Base-by-base conservation (phyloP, 805 yeast genomes). In the Debaryomyces prosopidis region DNA sequence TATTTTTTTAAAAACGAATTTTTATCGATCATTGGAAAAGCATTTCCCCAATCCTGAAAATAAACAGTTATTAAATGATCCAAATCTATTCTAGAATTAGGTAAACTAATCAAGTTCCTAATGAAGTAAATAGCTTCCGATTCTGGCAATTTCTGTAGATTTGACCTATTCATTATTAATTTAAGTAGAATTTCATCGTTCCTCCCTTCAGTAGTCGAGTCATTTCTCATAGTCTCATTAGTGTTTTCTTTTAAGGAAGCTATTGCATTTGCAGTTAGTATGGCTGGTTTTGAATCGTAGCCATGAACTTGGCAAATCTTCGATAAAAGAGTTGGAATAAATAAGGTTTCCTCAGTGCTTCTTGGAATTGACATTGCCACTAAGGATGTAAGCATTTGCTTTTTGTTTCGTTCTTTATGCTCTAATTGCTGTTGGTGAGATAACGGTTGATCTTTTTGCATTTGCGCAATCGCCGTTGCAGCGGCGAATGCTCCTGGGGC, bases 401-500 rank as follows among this genome's bases (percentile, higher is more conserved):
- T 71, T 40, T 69, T 69, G 45, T 47, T 48, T 26, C 62, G 68
- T 31, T 53, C 52, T 27, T 62, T 64, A 18, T 56, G 55, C 42
- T 59, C 58, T 8, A 30, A 30, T 32, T 59, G 59, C 12, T 46
- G 56, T 9, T 52, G 51, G 14, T 45, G 47, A 39, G 50, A 51
- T 30, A 45, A 46, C 12, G 42, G 46, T 28, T 54, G 57, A 46
- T 53, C 58, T 31, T 59, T 62, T 42, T 66, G 79, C 71, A 85
- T 80, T 27, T 84, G 81, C 15, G 81, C 80, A 40, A 81, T 63
- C 1, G 85, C 82, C 35, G 80, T 72, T 2, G 81, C 81, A 3
- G 90, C 89, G 1, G 84, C 83, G 58, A 67, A 68, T 2, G 88
- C 80, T 5, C 89, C 90, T 0, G 90, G 89, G 1, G 92, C 91